These are phyloP conservation scores for Paradendryphiella salina DNA, from an alignment of 2,329 filamentous ascomycete genomes.

Conservation along the genomic window DNA sequence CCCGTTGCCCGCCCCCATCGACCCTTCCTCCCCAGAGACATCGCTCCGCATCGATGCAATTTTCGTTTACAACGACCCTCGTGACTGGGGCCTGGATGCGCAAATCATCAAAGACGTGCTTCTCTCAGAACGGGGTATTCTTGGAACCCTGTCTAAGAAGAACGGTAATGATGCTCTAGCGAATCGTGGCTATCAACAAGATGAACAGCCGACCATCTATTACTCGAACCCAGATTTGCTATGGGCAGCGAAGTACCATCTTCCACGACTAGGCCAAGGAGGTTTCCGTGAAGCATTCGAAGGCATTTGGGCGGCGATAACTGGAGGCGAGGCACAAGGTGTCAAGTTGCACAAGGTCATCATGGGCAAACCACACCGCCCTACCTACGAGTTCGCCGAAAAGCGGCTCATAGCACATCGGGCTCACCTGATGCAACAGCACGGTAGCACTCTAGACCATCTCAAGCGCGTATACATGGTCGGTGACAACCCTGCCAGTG, in stretches of 20 bases:
- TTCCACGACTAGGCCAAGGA: constrained; percentile 87
- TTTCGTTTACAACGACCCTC: constrained; percentile 92
- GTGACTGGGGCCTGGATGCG: constrained; percentile 91
- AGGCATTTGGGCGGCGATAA: constrained; percentile 76
- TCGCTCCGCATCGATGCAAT: constrained; percentile 83
- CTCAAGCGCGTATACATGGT: constrained; percentile 88
- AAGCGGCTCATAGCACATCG: constrained; percentile 67
- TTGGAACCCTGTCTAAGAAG: constrained; percentile 76
- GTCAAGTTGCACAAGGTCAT: constrained; percentile 64
- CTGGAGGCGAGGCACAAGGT: constrained; percentile 59
- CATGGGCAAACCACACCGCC: constrained; percentile 79
- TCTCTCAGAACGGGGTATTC: constrained; percentile 73
- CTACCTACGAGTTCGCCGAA: constrained; percentile 85
- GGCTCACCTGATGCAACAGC: constrained; percentile 50
- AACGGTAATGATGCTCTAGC: constrained; percentile 68
- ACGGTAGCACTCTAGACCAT: constrained; percentile 42
- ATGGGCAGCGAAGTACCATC: constrained; percentile 83
- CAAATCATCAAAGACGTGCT: constrained; percentile 84
- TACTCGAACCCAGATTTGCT: constrained; percentile 90
- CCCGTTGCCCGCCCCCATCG: constrained; percentile 59
- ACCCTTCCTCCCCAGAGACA: constrained; percentile 51
- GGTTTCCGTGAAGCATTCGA: constrained; percentile 82
- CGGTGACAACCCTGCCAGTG: constrained; percentile 74
- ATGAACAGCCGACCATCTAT: constrained; percentile 78
- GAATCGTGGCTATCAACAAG: constrained; percentile 78